phyloP scores from a whole-genome alignment of 164 flowering plant genomes.

The Tetrastigma voinierianum region DNA sequence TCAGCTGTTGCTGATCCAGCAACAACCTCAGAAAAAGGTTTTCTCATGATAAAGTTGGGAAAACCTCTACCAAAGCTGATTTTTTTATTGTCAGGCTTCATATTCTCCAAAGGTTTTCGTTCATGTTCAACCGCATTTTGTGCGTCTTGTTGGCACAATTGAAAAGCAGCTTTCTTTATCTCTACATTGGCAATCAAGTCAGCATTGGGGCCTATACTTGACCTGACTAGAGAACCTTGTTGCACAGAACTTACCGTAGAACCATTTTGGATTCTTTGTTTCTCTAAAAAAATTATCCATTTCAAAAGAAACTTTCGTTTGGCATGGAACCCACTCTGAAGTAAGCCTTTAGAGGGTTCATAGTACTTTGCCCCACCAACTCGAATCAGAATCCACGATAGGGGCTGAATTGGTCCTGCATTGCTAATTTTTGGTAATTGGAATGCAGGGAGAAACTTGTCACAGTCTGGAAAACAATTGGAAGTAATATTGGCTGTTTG shows the following conservation, averaged over 20 bases:
- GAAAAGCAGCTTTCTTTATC: slow-evolving; percentile 22
- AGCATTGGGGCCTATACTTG: slow-evolving; percentile 21
- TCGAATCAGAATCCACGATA: slow-evolving; percentile 78
- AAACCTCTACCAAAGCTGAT: slow-evolving; percentile 62
- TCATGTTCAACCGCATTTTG: slow-evolving; percentile 27
- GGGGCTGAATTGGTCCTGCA: slow-evolving; percentile 46
- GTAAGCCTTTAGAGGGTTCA: slow-evolving; percentile 80
- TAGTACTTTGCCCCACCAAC: slow-evolving; percentile 78
- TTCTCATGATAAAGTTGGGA: slow-evolving; percentile 62
- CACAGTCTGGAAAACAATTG: slow-evolving; percentile 64
- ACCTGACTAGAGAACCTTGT: slow-evolving; percentile 26
- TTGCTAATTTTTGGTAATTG: slow-evolving; percentile 44
- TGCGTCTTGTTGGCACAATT: slow-evolving; percentile 18
- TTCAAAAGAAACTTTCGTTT: slow-evolving; percentile 61
- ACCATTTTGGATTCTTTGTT: slow-evolving; percentile 24
- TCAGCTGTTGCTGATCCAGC: slow-evolving; percentile 69
- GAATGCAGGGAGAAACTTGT: slow-evolving; percentile 62
- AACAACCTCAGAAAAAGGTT: slow-evolving; percentile 91
- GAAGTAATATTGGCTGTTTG: slow-evolving; percentile 63
- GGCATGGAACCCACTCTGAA: slow-evolving; percentile 80
- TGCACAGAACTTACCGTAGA: slow-evolving; percentile 16
- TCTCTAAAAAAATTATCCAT: slow-evolving; percentile 60
- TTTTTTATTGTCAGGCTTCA: slow-evolving; percentile 32
- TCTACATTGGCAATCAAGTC: slow-evolving; percentile 26
- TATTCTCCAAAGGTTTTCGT: slow-evolving; percentile 19